A percentile compares a stretch with the other conserved stretches of the same genome.
phyloP scores from a whole-genome alignment of 805 yeast genomes.

The Candida lessepsii region DNA sequence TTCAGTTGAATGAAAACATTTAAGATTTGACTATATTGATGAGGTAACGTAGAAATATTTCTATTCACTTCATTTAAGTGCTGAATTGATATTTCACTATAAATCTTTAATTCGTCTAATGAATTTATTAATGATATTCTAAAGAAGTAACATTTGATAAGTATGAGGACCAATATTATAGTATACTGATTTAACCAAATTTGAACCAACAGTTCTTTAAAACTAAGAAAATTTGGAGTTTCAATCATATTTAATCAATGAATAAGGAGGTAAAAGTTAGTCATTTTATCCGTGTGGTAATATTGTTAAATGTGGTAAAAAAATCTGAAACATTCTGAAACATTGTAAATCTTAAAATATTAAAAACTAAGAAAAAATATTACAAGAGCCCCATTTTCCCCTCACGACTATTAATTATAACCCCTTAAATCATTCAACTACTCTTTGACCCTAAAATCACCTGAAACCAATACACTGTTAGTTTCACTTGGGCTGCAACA shows the following conservation, averaged over 20 bases:
- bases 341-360: conserved; percentile 1
- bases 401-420: too few species aligned
- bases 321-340: conserved; percentile 10
- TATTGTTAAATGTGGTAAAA: background rate
- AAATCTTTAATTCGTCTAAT: conserved; percentile 1
- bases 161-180: conserved; percentile 50
- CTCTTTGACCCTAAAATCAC: too few species aligned
- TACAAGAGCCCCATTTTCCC: too few species aligned
- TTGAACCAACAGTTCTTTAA: conserved; percentile 48
- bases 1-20: conserved; percentile 8
- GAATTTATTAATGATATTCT: conserved; percentile 32
- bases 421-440: too few species aligned
- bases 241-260: background rate
- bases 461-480: too few species aligned
- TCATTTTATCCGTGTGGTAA: too few species aligned
- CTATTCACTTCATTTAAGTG: background rate
- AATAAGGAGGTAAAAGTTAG: too few species aligned
- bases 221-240: conserved; percentile 15
- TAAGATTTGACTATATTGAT: conserved; percentile 8
- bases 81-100: conserved; percentile 9
- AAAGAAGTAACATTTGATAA: conserved; percentile 62
- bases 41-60: conserved; percentile 7
- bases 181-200: conserved; percentile 67
- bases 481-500: too few species aligned
- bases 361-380: too few species aligned